Percentiles rank a stretch among this genome's conserved stretches.
These are phyloP conservation scores for Blastomyces parvus DNA, from an alignment of 2,329 filamentous ascomycete species.

Conservation along the genomic window DNA sequence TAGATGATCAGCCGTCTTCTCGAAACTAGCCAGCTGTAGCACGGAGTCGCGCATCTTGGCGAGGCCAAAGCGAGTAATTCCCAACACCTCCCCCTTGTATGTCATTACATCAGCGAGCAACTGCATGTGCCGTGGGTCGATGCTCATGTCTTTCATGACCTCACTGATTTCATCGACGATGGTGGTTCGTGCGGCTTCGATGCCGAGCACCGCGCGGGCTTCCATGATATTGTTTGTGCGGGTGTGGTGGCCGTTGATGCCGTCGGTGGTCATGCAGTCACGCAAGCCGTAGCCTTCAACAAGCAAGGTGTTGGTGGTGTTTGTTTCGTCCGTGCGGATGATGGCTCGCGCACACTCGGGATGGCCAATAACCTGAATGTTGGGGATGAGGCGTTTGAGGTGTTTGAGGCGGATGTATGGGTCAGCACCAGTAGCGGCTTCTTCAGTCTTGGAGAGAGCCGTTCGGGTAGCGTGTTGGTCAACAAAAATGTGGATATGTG, in stretches of 20 bases:
- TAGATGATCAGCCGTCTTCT: conserved; percentile 95
- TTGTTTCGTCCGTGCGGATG: conserved; percentile 67
- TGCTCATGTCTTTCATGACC: conserved; percentile 91
- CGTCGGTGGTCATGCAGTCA: conserved; percentile 85
- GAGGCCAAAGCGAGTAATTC: conserved; percentile 91
- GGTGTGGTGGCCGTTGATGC: conserved; percentile 67
- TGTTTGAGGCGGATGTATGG: conserved; percentile 61
- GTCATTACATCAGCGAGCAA: conserved; percentile 97
- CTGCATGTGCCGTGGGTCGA: conserved; percentile 96
- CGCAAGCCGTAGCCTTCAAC: conserved; percentile 92
- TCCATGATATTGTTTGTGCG: conserved; percentile 87
- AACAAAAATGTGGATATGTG: conserved; percentile 64
- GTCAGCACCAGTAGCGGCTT: conserved; percentile 35
- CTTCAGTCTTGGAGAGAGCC: conserved; percentile 34
- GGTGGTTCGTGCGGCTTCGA: conserved; percentile 83
- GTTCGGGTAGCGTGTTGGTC: conserved; percentile 34
- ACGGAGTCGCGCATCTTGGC: conserved; percentile 95
- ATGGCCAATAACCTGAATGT: conserved; percentile 83
- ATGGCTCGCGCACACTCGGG: conserved; percentile 77
- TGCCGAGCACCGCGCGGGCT: conserved; percentile 74
- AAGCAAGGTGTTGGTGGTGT: conserved; percentile 60
- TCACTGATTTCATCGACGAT: conserved; percentile 79
- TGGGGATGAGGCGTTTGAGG: conserved; percentile 70
- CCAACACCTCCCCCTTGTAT: conserved; percentile 92
- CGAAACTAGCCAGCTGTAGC: conserved; percentile 86